phyloP scores from a whole-genome alignment of 2,329 filamentous ascomycete genomes.

The Exserohilum rostratum region DNA sequence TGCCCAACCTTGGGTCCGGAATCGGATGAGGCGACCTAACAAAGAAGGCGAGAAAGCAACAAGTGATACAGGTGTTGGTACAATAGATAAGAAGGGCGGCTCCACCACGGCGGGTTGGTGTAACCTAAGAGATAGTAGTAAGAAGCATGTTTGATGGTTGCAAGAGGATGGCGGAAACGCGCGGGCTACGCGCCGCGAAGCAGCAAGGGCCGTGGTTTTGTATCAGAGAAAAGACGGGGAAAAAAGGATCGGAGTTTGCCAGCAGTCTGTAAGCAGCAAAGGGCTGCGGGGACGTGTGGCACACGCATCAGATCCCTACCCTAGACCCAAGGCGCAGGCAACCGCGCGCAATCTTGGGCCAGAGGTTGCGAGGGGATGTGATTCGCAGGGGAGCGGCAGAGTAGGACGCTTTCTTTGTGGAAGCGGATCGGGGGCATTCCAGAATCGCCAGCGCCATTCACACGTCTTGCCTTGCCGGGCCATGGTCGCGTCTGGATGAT shows the following conservation, averaged over 20 bases:
- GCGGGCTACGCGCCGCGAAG: conserved; percentile 17
- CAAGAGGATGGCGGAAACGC: conserved; percentile 15
- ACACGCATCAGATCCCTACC: conserved; percentile 17
- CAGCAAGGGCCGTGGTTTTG: conserved; percentile 14
- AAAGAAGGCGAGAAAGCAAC: conserved; percentile 13
- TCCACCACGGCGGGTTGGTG: conserved; percentile 11
- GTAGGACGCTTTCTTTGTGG: conserved; percentile 5
- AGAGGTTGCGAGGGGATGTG: conserved; percentile 10
- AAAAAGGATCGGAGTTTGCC: conserved; percentile 21
- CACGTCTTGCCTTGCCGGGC: conserved; percentile 22
- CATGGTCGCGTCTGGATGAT: conserved; percentile 14
- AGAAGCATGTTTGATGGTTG: conserved; percentile 19
- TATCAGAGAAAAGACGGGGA: conserved; percentile 6
- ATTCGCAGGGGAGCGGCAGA: conserved; percentile 24
- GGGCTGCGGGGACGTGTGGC: conserved; percentile 22
- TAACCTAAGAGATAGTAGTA: conserved; percentile 12
- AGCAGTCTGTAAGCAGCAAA: conserved; percentile 23
- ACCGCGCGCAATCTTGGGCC: conserved; percentile 16
- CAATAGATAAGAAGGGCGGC: conserved; percentile 18
- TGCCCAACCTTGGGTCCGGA: conserved; percentile 6
- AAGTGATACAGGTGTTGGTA: conserved; percentile 22
- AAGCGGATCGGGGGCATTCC: conserved; percentile 5
- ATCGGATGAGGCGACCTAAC: conserved; percentile 10
- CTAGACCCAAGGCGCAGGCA: not conserved
- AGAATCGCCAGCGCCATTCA: conserved; percentile 20